These are phyloP conservation scores for Kentomonas sorsogonicus DNA, from an alignment of 208 protist species.

Conservation along the genomic window DNA sequence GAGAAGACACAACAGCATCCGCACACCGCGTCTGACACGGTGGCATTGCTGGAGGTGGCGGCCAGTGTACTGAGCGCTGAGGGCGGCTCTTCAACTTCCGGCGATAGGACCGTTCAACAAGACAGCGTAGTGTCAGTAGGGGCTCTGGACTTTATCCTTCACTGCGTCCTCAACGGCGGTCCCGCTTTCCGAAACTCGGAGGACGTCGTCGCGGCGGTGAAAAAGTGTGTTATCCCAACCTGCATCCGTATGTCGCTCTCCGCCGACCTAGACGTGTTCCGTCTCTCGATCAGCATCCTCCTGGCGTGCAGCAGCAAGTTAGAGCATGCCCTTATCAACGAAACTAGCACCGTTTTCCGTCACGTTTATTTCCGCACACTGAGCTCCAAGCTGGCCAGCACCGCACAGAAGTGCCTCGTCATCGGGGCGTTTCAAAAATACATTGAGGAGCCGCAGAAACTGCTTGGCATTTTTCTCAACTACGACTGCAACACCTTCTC, in stretches of 20 bases:
- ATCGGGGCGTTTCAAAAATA: constrained; percentile 83
- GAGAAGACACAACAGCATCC: too few relatives aligned
- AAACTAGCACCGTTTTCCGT: constrained; percentile 91
- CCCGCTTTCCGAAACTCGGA: constrained; percentile 73
- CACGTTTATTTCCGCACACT: constrained; percentile 92
- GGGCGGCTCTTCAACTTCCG: too few relatives aligned
- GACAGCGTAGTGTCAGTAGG: constrained; percentile 31
- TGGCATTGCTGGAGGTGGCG: too few relatives aligned
- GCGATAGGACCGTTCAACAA: too few relatives aligned
- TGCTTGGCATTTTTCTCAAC: constrained; percentile 96
- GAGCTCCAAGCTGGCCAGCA: constrained; percentile 73
- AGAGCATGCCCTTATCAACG: constrained; percentile 87
- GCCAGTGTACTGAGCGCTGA: too few relatives aligned
- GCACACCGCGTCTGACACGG: too few relatives aligned
- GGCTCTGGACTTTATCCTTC: constrained; percentile 52
- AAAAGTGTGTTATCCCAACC: constrained; percentile 74
- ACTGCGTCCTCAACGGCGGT: constrained; percentile 85
- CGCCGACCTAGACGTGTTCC: constrained; percentile 79
- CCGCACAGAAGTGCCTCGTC: constrained; percentile 88
- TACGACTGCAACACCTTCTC: constrained; percentile 96
- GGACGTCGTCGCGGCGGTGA: constrained; percentile 68
- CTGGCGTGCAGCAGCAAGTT: constrained; percentile 82
- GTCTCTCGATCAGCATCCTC: constrained; percentile 89
- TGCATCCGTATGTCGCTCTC: constrained; percentile 84
- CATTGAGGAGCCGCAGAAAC: constrained; percentile 91